A percentile compares a stretch with the other conserved stretches of the same genome.
Conservation (phyloP, 768 basidiomycete species). For the Boletus patriciae region DNA sequence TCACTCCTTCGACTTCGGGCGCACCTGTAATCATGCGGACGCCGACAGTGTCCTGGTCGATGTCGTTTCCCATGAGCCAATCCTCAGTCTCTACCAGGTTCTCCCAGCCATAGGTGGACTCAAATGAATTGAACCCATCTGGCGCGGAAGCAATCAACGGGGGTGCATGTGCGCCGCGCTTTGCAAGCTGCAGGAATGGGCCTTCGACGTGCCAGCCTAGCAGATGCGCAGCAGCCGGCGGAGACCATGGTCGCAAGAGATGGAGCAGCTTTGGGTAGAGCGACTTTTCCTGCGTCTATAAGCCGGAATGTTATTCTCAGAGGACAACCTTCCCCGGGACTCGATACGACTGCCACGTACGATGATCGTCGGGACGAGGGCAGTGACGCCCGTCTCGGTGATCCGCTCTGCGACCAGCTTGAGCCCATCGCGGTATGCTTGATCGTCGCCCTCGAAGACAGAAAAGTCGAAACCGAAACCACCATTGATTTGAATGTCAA, state of each 20-base stretch:
- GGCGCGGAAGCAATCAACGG: slow-evolving; percentile 61
- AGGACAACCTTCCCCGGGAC: too few relatives aligned
- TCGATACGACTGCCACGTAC: slow-evolving; percentile 40
- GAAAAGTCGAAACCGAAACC: slow-evolving; percentile 89
- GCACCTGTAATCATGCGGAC: slow-evolving; percentile 84
- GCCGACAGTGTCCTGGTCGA: slow-evolving; percentile 39
- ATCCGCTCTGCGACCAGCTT: slow-evolving; percentile 72
- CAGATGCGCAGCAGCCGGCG: slow-evolving; percentile 63
- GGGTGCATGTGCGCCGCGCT: slow-evolving; percentile 80
- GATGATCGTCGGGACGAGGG: slow-evolving; percentile 68
- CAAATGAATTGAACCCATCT: slow-evolving; percentile 65
- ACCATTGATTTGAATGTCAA: slow-evolving; percentile 90
- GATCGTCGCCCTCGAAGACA: slow-evolving; percentile 70
- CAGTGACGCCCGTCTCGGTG: slow-evolving; percentile 85
- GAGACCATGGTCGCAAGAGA: slow-evolving; percentile 67
- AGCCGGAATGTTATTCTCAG: not conserved
- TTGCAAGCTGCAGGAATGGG: slow-evolving; percentile 79
- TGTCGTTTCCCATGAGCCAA: slow-evolving; percentile 55
- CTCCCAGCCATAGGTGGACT: slow-evolving; percentile 67
- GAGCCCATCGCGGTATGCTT: slow-evolving; percentile 66
- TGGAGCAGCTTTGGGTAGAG: slow-evolving; percentile 69
- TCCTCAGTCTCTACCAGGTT: slow-evolving; percentile 65
- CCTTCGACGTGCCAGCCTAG: slow-evolving; percentile 93
- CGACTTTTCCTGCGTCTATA: slow-evolving; percentile 74
- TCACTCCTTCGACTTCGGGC: slow-evolving; percentile 82